Evolutionary conservation across 768 basidiomycete species (phyloP), one percentile per base, ranked within the genome.

Genomic region (Asterophora lycoperdoides): DNA sequence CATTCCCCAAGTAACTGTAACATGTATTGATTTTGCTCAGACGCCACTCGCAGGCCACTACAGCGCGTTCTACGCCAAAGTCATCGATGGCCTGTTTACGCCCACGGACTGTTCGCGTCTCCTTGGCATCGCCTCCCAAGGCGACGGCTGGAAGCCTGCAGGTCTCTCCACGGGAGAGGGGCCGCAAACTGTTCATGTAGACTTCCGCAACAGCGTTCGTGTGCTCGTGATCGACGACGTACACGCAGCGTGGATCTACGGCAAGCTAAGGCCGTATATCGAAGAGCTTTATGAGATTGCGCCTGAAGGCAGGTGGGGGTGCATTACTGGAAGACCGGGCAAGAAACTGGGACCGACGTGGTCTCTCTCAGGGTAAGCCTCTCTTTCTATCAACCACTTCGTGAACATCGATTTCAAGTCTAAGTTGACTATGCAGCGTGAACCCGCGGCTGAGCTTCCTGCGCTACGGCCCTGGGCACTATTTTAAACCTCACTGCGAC

Each of bases 31-130:
- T 57, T 77, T 73, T 55, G 55, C 69, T 9, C 52, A 55, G 4
- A 75, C 73, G 0, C 55, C 65, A 2, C 61, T 76, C 4, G 56
- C 66, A 0, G 44, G 44, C 4, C 55, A 61, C 3, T 76, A 75
- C 56, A 44, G 58, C 6, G 62, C 65, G 5, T 62, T 56, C 56
- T 76, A 75, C 55, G 69, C 70, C 42, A 71, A 70, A 49, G 60
- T 78, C 42, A 55, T 76, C 36, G 74, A 76, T 59, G 55, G 69
- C 36, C 44, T 74, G 17, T 69, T 78, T 54, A 66, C 70, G 1
- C 54, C 63, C 1, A 60, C 64, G 3, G 75, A 78, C 59, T 78
- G 76, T 54, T 62, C 58, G 1, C 60, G 59, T 15, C 64, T 76
- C 17, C 62, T 71, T 18, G 53, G 63, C 1, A 60, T 73, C 8